A percentile compares a stretch with the other conserved stretches of the same genome.
Evolutionary conservation across 805 yeast species (phyloP).

Genomic region (Starmerella vitae): DNA sequence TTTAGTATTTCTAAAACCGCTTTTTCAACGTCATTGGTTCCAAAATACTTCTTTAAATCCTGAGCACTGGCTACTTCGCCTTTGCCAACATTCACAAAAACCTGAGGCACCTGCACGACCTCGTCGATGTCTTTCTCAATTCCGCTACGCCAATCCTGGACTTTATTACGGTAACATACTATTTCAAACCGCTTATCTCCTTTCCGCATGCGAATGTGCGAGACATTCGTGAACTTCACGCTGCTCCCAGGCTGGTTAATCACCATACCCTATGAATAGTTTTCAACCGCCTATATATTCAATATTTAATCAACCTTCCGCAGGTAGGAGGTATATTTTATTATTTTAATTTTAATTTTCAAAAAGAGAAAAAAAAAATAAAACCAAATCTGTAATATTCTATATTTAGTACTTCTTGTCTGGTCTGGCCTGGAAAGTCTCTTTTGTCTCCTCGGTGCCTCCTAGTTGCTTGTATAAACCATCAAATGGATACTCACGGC

Average conservation of each 20-base stretch:
- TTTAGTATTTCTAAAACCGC: conserved; percentile 70
- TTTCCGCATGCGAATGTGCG: conserved; percentile 78
- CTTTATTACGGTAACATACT: conserved; percentile 94
- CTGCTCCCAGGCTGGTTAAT: conserved; percentile 66
- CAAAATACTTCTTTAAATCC: conserved; percentile 61
- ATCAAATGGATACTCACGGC: conserved; percentile 58
- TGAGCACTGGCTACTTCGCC: conserved; percentile 87
- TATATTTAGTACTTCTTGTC: conserved; percentile 2
- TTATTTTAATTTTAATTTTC: too few species aligned
- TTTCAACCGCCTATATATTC: neutral
- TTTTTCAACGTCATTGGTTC: conserved; percentile 57
- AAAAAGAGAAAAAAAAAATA: neutral
- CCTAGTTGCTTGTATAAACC: conserved; percentile 70
- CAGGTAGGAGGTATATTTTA: too few species aligned
- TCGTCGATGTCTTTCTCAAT: conserved; percentile 91
- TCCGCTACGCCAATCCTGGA: conserved; percentile 82
- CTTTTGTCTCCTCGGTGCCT: conserved; percentile 30
- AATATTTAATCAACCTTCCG: neutral
- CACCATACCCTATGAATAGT: too few species aligned
- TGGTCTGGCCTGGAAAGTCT: conserved; percentile 30
- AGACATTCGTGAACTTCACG: conserved; percentile 84
- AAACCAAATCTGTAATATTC: too few species aligned
- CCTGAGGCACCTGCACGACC: conserved; percentile 91
- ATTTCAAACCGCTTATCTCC: conserved; percentile 83
- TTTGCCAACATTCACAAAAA: conserved; percentile 81